Base-by-base conservation (phyloP, 345 rosid species). In the Salix suchowensis region DNA sequence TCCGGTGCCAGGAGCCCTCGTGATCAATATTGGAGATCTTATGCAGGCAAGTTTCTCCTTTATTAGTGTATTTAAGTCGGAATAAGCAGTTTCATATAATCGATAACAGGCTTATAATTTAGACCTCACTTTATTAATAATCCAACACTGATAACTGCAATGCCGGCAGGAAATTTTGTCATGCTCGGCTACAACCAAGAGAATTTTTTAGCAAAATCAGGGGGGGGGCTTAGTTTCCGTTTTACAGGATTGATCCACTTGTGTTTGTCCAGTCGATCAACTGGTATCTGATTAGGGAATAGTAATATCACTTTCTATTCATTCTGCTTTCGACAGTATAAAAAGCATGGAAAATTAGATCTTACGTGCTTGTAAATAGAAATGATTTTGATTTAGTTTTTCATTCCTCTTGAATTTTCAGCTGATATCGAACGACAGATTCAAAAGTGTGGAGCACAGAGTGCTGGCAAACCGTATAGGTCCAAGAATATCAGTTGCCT, bases 11-110 rank as follows among this genome's bases (percentile, higher is more conserved):
- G 77, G 77, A 5, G 70, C 73, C 62, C 66, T 81, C 2, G 74
- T 81, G 26, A 32, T 81, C 30, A 81, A 81, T 50, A 44, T 81
- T 23, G 83, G 83, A 61, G 83, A 81, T 71, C 67, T 81, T 34
- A 30, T 80, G 50, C 83, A 80, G 83, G 83, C 60, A 80, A 70
- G 65, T 61, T 4, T 12, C n/a, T 30, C 19, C 54, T 48, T 48
- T 48, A 48, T 48, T 48, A 48, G 54, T 48, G 1, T 14, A 48
- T 18, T 15, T 15, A 48, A 0, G 54, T 18, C 21, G 15, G 52
- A 48, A 48, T 48, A 48, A 44, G 4, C 52, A 48, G 52, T 48
- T 15, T 48, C 54, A 2, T 0, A 14, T 1, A 14, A 48, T 48
- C 21, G 7, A 48, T 46, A 48, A 4, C 19, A 14, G 16, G 16